Evolutionary conservation across 768 basidiomycete species (phyloP).

Genomic region (Agaricus subrufescens): DNA sequence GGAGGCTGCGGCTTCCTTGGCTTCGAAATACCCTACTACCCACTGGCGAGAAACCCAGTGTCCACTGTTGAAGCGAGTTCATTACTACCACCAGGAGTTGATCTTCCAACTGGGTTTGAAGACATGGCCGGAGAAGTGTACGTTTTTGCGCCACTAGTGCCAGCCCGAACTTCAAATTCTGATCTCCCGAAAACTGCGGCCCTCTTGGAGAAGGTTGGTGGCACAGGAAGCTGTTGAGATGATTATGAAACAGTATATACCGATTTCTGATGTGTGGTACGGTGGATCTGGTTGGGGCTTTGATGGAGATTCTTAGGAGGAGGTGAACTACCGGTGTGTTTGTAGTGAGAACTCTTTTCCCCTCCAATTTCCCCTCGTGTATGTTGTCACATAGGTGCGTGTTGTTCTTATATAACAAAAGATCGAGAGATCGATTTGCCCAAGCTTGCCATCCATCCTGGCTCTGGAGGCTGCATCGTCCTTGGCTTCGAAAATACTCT

Average conservation of each 20-base stretch:
- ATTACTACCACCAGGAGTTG: constrained; percentile 43
- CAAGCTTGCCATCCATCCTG: no score
- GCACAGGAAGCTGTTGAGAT: constrained; percentile 98
- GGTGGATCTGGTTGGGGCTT: constrained; percentile 78
- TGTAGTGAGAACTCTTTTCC: no score
- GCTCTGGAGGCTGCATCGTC: no score
- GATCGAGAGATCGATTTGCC: no score
- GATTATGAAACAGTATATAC: constrained; percentile 93
- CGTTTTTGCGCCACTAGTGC: constrained; percentile 40
- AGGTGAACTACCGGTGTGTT: constrained; percentile 22
- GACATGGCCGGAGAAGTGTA: constrained; percentile 78
- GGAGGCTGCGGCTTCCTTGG: constrained; percentile 47
- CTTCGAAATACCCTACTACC: constrained; percentile 15
- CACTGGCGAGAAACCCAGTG: constrained; percentile 5
- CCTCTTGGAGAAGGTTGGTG: constrained; percentile 71
- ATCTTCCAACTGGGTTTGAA: constrained; percentile 51
- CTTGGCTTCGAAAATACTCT: no score
- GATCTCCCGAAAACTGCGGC: constrained; percentile 85
- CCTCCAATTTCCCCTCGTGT: no score
- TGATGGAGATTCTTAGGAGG: constrained; percentile 34
- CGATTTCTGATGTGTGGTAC: constrained; percentile 79
- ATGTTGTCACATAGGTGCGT: no score
- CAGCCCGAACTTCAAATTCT: constrained; percentile 62
- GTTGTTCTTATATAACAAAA: no score
- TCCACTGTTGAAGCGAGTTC: constrained; percentile 44